phyloP scores from a whole-genome alignment of 139 green algal genomes.

The Micractinium sp. region DNA sequence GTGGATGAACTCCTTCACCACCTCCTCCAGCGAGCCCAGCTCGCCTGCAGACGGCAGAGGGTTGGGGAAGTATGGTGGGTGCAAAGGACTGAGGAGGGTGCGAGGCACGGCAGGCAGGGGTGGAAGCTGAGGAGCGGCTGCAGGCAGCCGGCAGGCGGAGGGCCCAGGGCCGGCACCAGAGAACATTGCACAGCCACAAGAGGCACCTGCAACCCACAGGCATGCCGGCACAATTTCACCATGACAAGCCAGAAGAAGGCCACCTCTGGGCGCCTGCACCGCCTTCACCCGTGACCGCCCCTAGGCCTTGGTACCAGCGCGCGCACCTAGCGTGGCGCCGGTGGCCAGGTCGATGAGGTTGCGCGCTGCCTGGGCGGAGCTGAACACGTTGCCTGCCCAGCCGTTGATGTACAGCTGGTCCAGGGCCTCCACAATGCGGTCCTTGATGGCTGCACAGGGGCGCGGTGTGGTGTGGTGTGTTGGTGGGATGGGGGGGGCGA shows the following conservation, averaged over 20 bases:
- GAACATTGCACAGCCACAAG: background rate
- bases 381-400: slow-evolving; percentile 35
- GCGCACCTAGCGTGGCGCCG: slow-evolving; percentile 65
- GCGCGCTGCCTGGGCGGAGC: slow-evolving; percentile 51
- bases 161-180: background rate
- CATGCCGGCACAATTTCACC: too few species aligned
- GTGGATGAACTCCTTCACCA: slow-evolving; percentile 57
- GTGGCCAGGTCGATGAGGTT: slow-evolving; percentile 68
- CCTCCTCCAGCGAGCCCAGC: slow-evolving; percentile 77
- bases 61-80: too few species aligned
- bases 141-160: background rate
- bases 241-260: too few species aligned
- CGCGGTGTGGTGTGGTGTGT: background rate
- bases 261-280: too few species aligned
- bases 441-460: slow-evolving; percentile 51
- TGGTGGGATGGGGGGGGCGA: background rate
- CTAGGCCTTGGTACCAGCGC: too few species aligned
- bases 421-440: slow-evolving; percentile 80
- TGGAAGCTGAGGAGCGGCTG: background rate
- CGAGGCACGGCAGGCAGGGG: background rate
- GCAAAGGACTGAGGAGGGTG: too few species aligned
- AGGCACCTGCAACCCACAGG: background rate
- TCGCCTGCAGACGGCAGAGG: slow-evolving; percentile 56
- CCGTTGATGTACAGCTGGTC: slow-evolving; percentile 70
- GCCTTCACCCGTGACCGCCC: too few species aligned